phyloP scores from a whole-genome alignment of 2,329 filamentous ascomycete species.

The Ophiostoma himal-ulmi region DNA sequence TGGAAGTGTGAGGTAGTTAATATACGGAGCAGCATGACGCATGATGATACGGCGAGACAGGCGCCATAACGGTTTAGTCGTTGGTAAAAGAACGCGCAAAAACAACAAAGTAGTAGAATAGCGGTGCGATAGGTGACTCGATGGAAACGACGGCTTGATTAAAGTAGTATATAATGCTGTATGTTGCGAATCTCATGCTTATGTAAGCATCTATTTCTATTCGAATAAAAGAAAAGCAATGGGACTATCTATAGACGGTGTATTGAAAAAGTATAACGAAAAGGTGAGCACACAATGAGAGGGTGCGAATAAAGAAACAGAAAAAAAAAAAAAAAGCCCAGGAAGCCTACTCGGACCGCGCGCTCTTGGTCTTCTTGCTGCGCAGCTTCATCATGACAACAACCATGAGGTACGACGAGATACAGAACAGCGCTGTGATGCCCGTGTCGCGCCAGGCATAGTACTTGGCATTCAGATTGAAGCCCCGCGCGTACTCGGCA shows the following conservation, averaged over 20 bases:
- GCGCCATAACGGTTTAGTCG: not conserved
- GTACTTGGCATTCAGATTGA: slow-evolving; percentile 47
- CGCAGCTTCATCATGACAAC: slow-evolving; percentile 29
- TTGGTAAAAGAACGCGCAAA: not conserved
- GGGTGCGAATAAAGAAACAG: not conserved
- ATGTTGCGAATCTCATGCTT: not conserved
- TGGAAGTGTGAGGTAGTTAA: not conserved
- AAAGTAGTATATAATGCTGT: too few species aligned
- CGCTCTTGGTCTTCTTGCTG: slow-evolving; percentile 26
- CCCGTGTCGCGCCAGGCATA: slow-evolving; percentile 65
- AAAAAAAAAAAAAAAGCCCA: not conserved
- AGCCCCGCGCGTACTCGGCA: slow-evolving; percentile 48
- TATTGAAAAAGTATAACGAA: not conserved
- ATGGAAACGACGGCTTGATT: not conserved
- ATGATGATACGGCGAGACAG: not conserved
- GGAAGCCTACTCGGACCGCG: slow-evolving; percentile 25
- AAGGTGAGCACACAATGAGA: not conserved
- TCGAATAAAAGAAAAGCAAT: not conserved
- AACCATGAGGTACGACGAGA: slow-evolving; percentile 39
- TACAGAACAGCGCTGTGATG: slow-evolving; percentile 50
- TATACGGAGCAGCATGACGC: not conserved
- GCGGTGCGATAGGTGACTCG: not conserved
- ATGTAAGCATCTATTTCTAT: not conserved
- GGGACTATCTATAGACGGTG: not conserved
- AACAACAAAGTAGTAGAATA: not conserved